Conservation (phyloP, 169 alveolate genomes). For the Plasmodium ovale region DNA sequence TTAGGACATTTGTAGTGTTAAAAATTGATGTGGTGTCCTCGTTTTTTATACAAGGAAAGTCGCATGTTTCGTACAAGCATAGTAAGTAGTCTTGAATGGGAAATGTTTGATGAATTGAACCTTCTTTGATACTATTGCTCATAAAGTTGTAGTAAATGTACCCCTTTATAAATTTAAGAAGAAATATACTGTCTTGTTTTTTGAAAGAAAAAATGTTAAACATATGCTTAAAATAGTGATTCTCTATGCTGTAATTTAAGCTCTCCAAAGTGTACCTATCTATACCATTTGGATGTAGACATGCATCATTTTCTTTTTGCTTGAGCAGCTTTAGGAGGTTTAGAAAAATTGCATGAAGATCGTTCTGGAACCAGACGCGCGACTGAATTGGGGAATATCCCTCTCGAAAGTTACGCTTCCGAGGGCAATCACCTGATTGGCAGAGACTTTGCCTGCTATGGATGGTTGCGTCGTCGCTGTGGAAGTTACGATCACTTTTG, state of each 20-base stretch:
- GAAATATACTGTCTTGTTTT: slow-evolving; percentile 14
- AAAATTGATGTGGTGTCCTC: not conserved
- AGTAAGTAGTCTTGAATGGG: slow-evolving; percentile 1
- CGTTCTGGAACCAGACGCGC: not conserved
- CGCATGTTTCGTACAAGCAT: slow-evolving; percentile 4
- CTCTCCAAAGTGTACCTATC: slow-evolving; percentile 14
- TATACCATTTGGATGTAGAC: not conserved
- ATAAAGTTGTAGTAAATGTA: slow-evolving; percentile 31
- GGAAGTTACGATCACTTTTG: not conserved
- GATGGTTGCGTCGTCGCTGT: not conserved
- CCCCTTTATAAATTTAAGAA: slow-evolving; percentile 33
- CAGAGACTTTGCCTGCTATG: too few species aligned
- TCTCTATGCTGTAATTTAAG: slow-evolving; percentile 33
- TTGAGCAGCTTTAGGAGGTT: not conserved
- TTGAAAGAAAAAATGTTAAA: slow-evolving; percentile 33
- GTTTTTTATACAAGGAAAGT: not conserved
- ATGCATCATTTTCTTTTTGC: not conserved
- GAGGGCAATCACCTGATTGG: not conserved
- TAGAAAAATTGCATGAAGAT: slow-evolving; percentile 18
- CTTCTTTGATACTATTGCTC: not conserved
- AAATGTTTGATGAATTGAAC: not conserved
- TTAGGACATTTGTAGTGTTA: not conserved
- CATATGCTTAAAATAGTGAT: slow-evolving; percentile 29
- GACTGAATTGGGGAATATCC: not conserved
- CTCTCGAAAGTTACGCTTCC: not conserved